Percentiles rank a stretch among this genome's conserved stretches.
Conservation (phyloP, 495 filamentous ascomycete species). For the Darksidea phi region DNA sequence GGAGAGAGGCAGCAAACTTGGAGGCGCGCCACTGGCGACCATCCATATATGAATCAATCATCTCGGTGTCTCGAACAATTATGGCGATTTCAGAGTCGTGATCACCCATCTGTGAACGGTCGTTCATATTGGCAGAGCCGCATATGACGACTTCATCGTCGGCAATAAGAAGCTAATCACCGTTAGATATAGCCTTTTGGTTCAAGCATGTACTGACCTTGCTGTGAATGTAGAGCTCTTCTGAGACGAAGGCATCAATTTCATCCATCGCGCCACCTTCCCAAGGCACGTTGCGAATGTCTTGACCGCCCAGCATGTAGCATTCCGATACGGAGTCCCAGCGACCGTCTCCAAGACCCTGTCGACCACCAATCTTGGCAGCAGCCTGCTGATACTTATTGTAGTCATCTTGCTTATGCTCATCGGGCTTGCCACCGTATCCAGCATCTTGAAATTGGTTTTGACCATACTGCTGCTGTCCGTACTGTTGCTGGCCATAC, state of each 20-base stretch:
- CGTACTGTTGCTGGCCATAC: conserved; percentile 7
- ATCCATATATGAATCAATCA: conserved; percentile 68
- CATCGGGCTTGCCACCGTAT: conserved; percentile 21
- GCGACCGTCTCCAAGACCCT: conserved; percentile 50
- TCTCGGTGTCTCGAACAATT: conserved; percentile 72
- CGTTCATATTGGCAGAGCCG: conserved; percentile 92
- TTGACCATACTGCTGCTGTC: conserved; percentile 19
- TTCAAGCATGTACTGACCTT: conserved; percentile 55
- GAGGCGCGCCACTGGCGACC: conserved; percentile 67
- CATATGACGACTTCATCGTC: conserved; percentile 87
- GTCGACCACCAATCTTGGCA: conserved; percentile 37
- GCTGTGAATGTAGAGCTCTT: conserved; percentile 91
- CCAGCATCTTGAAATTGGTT: conserved; percentile 1
- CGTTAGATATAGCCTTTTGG: conserved; percentile 2
- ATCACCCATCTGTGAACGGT: conserved; percentile 82
- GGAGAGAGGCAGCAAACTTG: conserved; percentile 79
- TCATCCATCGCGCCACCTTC: conserved; percentile 65
- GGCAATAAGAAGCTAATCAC: conserved; percentile 70
- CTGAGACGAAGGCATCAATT: conserved; percentile 84
- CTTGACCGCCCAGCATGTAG: conserved; percentile 79
- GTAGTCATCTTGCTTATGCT: conserved; percentile 51
- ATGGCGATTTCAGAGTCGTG: conserved; percentile 87
- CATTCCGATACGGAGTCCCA: conserved; percentile 79
- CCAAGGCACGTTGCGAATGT: conserved; percentile 81
- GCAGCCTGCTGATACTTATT: conserved; percentile 70